Percentiles rank a stretch among this genome's conserved stretches.
phyloP scores from a whole-genome alignment of 2,329 filamentous ascomycete genomes.

The Orbilia javanica region DNA sequence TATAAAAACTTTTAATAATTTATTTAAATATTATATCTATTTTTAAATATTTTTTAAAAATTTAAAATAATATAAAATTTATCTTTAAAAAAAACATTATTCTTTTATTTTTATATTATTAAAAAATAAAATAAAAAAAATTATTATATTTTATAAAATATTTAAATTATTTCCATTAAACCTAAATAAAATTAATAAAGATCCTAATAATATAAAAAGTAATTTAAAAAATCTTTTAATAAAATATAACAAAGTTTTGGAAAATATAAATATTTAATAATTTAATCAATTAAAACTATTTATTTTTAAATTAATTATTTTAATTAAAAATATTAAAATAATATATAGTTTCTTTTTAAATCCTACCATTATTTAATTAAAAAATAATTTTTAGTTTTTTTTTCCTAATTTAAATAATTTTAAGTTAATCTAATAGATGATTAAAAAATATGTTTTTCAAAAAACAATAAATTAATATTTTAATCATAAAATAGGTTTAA shows the following conservation, averaged over 20 bases:
- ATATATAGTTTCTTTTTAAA: not conserved
- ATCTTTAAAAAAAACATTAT: not conserved
- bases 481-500: conserved; percentile 23
- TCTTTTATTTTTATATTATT: conserved; percentile 1
- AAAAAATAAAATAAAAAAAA: not conserved
- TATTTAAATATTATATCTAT: not conserved
- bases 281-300: not conserved
- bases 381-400: not conserved
- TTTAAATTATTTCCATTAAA: not conserved
- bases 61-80: not conserved
- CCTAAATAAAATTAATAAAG: too few species aligned
- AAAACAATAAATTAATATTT: not conserved
- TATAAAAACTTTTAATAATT: not conserved
- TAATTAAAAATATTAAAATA: not conserved
- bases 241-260: conserved; percentile 1
- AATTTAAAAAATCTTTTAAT: not conserved
- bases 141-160: not conserved
- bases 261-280: conserved; percentile 14
- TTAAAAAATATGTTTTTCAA: not conserved
- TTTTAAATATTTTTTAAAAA: not conserved
- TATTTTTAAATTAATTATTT: not conserved
- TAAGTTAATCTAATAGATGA: not conserved
- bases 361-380: not conserved
- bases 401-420: not conserved
- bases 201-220: not conserved